phyloP scores from a whole-genome alignment of 306 rosid genomes.

The Pueraria montana region DNA sequence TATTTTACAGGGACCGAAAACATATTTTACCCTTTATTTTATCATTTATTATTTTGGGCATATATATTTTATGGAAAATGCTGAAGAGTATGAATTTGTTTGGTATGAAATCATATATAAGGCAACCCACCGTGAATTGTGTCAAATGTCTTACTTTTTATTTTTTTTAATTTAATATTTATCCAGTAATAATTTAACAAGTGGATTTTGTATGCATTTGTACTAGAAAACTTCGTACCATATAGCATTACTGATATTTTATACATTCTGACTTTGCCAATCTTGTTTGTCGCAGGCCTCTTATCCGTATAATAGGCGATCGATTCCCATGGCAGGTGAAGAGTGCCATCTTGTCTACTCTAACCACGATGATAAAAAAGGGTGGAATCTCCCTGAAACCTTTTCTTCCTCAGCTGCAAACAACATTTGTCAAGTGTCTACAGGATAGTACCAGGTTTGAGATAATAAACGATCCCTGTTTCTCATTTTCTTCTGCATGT shows the following conservation, averaged over 20 bases:
- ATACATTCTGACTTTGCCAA: conserved; percentile 52
- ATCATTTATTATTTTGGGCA: not conserved
- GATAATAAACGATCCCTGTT: not conserved
- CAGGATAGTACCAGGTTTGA: conserved; percentile 90
- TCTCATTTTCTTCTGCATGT: conserved; percentile 8
- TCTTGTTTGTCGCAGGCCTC: conserved; percentile 75
- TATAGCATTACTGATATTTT: not conserved
- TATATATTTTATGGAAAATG: too few relatives aligned
- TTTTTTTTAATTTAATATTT: too few relatives aligned
- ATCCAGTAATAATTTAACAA: too few relatives aligned
- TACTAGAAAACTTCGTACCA: too few relatives aligned
- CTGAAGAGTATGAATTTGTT: too few relatives aligned
- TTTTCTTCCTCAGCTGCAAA: conserved; percentile 99
- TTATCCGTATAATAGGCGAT: conserved; percentile 95
- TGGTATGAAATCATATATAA: too few relatives aligned
- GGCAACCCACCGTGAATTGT: too few relatives aligned
- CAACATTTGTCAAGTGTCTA: conserved; percentile 95
- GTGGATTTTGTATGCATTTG: too few relatives aligned
- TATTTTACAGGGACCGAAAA: too few relatives aligned
- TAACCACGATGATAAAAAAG: conserved; percentile 81
- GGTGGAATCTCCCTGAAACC: conserved; percentile 92
- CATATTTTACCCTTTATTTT: too few relatives aligned
- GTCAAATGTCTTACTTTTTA: too few relatives aligned
- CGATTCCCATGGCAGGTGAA: conserved; percentile 99
- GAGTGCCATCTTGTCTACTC: conserved; percentile 95